phyloP scores from a whole-genome alignment of 805 yeast genomes.

The Yarrowia yakushimensis region DNA sequence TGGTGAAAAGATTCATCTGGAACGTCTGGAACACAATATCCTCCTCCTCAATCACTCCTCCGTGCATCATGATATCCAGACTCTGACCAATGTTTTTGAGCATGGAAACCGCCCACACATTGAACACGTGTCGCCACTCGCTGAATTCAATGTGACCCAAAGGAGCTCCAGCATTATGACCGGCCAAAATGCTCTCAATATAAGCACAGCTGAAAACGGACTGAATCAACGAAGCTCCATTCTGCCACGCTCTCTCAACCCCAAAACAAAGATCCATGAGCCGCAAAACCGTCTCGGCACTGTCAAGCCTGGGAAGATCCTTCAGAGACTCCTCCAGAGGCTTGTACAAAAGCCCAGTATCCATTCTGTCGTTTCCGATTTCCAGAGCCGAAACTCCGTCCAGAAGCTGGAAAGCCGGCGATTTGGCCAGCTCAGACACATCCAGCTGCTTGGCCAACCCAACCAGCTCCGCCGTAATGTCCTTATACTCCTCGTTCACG shows the following conservation, averaged over 20 bases:
- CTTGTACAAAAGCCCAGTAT: conserved; percentile 64
- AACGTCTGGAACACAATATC: conserved; percentile 46
- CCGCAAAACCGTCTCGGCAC: conserved; percentile 46
- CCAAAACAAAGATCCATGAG: conserved; percentile 54
- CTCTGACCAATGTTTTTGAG: conserved; percentile 31
- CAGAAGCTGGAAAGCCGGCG: conserved; percentile 58
- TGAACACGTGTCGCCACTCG: conserved; percentile 30
- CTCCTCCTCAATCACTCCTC: conserved; percentile 37
- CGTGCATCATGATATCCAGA: conserved; percentile 28
- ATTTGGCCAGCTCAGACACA: conserved; percentile 57
- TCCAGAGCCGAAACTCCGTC: conserved; percentile 87
- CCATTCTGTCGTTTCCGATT: conserved; percentile 61
- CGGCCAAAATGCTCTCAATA: conserved; percentile 55
- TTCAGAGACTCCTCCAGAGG: conserved; percentile 43
- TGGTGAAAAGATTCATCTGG: conserved; percentile 47
- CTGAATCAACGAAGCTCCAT: conserved; percentile 69
- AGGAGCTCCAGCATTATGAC: conserved; percentile 29
- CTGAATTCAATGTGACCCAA: neutral
- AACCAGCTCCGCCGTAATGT: conserved; percentile 33
- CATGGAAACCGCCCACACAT: conserved; percentile 32
- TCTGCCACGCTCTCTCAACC: conserved; percentile 67
- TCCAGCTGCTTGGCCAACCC: conserved; percentile 36
- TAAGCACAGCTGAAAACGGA: conserved; percentile 73
- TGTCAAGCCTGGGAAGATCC: conserved; percentile 42
- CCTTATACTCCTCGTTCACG: conserved; percentile 35